A percentile compares a stretch with the other conserved stretches of the same genome.
Evolutionary conservation across 1,284 basidiomycete genomes (phyloP).

Genomic region (Tetrapyrgos nigripes): DNA sequence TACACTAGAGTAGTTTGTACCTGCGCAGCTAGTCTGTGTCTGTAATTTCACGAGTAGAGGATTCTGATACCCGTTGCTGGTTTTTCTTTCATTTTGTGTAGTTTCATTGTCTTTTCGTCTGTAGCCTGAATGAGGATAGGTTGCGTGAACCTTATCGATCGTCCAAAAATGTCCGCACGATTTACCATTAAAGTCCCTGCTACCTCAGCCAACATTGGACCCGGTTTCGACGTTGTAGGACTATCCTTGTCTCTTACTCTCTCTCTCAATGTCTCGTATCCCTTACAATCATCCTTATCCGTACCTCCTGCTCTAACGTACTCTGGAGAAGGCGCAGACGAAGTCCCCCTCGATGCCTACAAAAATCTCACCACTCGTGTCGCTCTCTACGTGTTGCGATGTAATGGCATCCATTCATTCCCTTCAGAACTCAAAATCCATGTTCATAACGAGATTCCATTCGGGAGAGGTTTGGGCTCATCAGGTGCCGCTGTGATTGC

Average conservation of each 20-base stretch:
- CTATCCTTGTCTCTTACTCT: constrained; percentile 93
- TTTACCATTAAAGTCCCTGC: constrained; percentile 89
- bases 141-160: not conserved
- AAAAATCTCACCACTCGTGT: constrained; percentile 99
- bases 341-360: constrained; percentile 95
- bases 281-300: constrained; percentile 32
- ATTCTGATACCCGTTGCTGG: constrained; percentile 9
- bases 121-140: not conserved
- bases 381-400: constrained; percentile 95
- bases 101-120: not conserved
- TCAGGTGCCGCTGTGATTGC: constrained; percentile 98
- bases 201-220: constrained; percentile 98
- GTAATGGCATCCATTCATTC: constrained; percentile 78
- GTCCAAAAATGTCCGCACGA: no score
- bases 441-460: constrained; percentile 94
- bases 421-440: constrained; percentile 79
- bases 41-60: constrained; percentile 10
- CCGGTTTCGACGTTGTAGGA: constrained; percentile 98
- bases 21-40: constrained; percentile 6
- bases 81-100: constrained; percentile 6
- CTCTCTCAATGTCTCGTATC: constrained; percentile 57
- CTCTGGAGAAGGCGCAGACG: constrained; percentile 87
- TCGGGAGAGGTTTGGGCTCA: constrained; percentile 96
- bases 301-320: constrained; percentile 76
- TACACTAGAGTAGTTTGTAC: constrained; percentile 1